Evolutionary conservation across 176 grass and related monocot species (phyloP), one percentile per base, ranked within the genome.

Genomic region (Canna indica): DNA sequence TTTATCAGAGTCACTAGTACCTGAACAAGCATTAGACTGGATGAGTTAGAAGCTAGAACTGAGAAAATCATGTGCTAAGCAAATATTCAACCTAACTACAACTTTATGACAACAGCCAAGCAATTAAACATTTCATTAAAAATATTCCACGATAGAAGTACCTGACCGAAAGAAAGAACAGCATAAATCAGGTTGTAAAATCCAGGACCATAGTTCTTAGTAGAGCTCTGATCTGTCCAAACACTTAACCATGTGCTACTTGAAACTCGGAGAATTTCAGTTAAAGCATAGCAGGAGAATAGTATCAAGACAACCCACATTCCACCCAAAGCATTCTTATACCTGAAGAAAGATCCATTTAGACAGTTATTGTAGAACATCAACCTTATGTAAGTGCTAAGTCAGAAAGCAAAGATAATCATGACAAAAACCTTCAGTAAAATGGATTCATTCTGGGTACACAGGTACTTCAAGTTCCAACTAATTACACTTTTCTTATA

Each of bases 211-310:
- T 93, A 82, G 67, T 69, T 79, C 32, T 93, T 90, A 46, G 83
- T 65, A 58, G 82, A 78, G 84, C 89, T 91, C 79, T 99, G 80
- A 82, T 88, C 89, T 18, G 94, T 99, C 94, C 94, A 99, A 83
- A 88, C 4, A 76, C 94, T 99, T 75, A 99, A 69, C 94, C 94
- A 99, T 64, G 86, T 90, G 78, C 86, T 99, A 88, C 94, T 99
- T 83, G 82, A 93, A 82, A 99, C 73, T 27, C 94, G 86, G 63
- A 99, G 84, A 76, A 81, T 73, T 85, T 99, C 94, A 83, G 89
- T 90, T 60, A 99, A 47, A 41, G 65, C 67, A 71, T 90, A 99
- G 73, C 89, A 99, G 74, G 80, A 78, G 33, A 93, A 84, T 57
- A 99, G 79, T 73, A 93, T 70, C 16, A 53, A 17, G 26, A 99